Base-by-base conservation (phyloP, 192 early-diverging fungal genomes). In the Globomyces pollinis-pini region DNA sequence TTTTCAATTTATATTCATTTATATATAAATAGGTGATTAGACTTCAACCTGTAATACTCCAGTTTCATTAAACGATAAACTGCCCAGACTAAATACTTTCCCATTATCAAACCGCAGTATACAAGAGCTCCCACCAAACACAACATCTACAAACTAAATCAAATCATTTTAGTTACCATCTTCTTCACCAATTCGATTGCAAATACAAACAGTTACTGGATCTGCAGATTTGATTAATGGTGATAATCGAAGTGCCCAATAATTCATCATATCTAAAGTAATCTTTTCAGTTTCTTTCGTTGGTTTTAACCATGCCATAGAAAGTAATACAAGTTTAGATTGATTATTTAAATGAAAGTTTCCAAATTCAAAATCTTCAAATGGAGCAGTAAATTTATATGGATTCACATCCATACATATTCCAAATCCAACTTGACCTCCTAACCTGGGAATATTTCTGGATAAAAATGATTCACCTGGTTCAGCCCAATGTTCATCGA, bases 391-490 rank as follows among this genome's bases (percentile, higher is more conserved):
- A 66, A 90, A 91, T 35, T 71, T 64, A 49, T 84, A 86, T 2
- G 88, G 89, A 57, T 90, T 91, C 16, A 91, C 26, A 67, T 91
- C 89, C 89, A 91, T 90, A 52, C 89, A 91, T 7, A 91, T 91
- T 2, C 84, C 88, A 41, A 84, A 66, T n/a, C 84, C 88, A 18
- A 88, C 72, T 13, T 30, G n/a, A 12, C 8, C 9, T 7, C 18
- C 15, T 2, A n/a, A 15, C 15, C n/a, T 7, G 12, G 28, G 4
- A n/a, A 44, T 28, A 26, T 62, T 16, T 35, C 26, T 36, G 20
- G 38, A 35, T n/a, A n/a, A n/a, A 50, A 91, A 91, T 24, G 66
- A 78, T 20, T 67, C 65, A 1, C 90, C 90, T 64, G 80, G 80
- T 20, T 67, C 57, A 2, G 90, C 90, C 90, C 90, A 91, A 15